Evolutionary conservation across 2,329 filamentous ascomycete genomes (phyloP).

Genomic region (Aspergillus fructus): DNA sequence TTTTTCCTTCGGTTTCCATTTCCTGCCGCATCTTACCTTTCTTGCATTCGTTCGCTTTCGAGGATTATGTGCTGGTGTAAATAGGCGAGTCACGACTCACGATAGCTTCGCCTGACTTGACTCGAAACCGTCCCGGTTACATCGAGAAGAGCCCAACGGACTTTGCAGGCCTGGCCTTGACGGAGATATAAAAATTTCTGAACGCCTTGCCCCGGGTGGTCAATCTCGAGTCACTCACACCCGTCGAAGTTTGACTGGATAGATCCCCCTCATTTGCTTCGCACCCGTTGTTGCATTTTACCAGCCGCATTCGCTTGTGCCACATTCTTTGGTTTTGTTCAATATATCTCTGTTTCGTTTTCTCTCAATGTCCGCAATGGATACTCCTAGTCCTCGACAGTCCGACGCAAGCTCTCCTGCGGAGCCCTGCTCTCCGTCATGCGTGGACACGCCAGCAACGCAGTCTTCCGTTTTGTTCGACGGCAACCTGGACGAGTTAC

Average conservation of each 20-base stretch:
- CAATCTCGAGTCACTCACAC: conserved; percentile 13
- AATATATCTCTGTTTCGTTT: conserved; percentile 11
- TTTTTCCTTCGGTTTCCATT: conserved; percentile 12
- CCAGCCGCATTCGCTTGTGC: conserved; percentile 9
- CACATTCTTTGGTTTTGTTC: conserved; percentile 8
- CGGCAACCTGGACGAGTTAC: conserved; percentile 42
- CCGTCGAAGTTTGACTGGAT: conserved; percentile 10
- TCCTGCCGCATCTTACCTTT: conserved; percentile 4
- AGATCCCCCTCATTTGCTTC: conserved; percentile 9
- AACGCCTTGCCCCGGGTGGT: conserved; percentile 18
- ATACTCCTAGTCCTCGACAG: conserved; percentile 28
- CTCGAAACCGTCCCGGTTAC: conserved; percentile 21
- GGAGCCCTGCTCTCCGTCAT: conserved; percentile 29
- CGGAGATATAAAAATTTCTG: conserved; percentile 24
- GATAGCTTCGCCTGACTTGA: conserved; percentile 20
- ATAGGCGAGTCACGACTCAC: conserved; percentile 21
- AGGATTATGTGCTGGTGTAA: conserved; percentile 20
- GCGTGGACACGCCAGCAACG: conserved; percentile 45
- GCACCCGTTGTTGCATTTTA: conserved; percentile 14
- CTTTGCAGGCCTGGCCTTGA: conserved; percentile 9
- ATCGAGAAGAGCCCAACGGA: conserved; percentile 16
- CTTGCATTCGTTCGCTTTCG: conserved; percentile 17
- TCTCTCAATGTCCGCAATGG: conserved; percentile 23
- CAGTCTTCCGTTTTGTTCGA: conserved; percentile 48
- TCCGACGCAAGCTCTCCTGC: conserved; percentile 33